Evolutionary conservation across 345 rosid genomes (phyloP).

Genomic region (rapeseed (Brassica napus)): DNA sequence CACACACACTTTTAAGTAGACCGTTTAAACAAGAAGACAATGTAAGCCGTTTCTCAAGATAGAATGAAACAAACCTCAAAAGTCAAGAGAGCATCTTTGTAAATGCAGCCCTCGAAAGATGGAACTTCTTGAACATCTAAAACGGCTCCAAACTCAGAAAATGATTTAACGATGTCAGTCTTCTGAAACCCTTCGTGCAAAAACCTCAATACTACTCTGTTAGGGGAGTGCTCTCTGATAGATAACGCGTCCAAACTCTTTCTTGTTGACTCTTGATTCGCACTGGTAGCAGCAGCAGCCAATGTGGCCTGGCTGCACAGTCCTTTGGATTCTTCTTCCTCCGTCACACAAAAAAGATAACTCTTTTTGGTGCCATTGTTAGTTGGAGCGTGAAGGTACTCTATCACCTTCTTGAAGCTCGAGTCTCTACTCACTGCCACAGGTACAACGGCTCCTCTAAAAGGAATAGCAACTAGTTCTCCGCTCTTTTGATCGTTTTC

Average conservation of each 20-base stretch:
- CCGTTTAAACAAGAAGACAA: conserved; percentile 1
- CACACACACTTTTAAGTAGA: neutral
- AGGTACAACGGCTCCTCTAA: neutral
- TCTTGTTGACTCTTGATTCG: neutral
- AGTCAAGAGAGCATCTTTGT: conserved; percentile 36
- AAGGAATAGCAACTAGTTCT: conserved; percentile 11
- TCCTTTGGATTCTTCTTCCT: conserved; percentile 18
- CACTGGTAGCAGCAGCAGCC: conserved; percentile 16
- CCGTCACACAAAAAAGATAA: neutral
- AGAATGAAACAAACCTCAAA: conserved; percentile 35
- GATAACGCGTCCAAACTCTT: conserved; percentile 9
- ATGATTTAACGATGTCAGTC: conserved; percentile 5
- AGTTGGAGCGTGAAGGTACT: neutral
- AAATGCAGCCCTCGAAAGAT: conserved; percentile 30
- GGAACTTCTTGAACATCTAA: conserved; percentile 33
- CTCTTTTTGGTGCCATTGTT: conserved; percentile 2
- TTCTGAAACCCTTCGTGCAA: conserved; percentile 1
- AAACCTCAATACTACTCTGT: conserved; percentile 41
- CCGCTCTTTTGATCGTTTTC: conserved; percentile 14
- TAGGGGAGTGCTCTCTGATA: conserved; percentile 13
- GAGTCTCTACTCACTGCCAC: conserved; percentile 14
- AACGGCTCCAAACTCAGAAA: conserved; percentile 33
- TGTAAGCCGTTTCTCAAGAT: neutral
- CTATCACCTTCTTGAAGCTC: conserved; percentile 23
- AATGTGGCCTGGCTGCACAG: conserved; percentile 9